phyloP scores from a whole-genome alignment of 805 yeast genomes.

The Ogataea allantospora region DNA sequence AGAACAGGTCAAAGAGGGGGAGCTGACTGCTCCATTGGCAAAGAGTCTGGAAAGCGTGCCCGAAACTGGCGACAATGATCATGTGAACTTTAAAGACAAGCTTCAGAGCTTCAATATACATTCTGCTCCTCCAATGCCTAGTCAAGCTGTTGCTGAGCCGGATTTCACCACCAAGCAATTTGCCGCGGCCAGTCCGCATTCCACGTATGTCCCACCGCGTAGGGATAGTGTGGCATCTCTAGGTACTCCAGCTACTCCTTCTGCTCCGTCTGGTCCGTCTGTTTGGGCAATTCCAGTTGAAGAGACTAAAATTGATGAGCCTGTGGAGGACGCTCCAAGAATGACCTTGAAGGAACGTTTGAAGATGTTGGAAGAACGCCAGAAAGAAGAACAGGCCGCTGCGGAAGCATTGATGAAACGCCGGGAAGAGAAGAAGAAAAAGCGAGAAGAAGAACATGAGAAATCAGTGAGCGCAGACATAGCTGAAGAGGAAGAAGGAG shows the following conservation, averaged over 20 bases:
- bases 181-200: slow-evolving; percentile 52
- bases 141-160: slow-evolving; percentile 26
- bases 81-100: slow-evolving; percentile 39
- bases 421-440: slow-evolving; percentile 48
- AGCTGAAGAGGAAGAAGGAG: slow-evolving; percentile 25
- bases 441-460: slow-evolving; percentile 19
- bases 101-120: slow-evolving; percentile 49
- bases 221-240: slow-evolving; percentile 2
- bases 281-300: too few species aligned
- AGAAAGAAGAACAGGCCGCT: slow-evolving; percentile 70
- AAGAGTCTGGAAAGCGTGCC: not conserved
- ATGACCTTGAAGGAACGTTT: slow-evolving; percentile 85
- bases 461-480: too few species aligned
- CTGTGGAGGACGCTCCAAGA: slow-evolving; percentile 62
- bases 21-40: slow-evolving; percentile 4
- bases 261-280: not conserved
- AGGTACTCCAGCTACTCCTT: slow-evolving; percentile 17
- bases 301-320: too few species aligned
- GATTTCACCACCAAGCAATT: slow-evolving; percentile 57
- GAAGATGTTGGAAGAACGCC: slow-evolving; percentile 76
- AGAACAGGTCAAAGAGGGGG: too few species aligned
- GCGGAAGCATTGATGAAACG: slow-evolving; percentile 59
- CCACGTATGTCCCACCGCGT: slow-evolving; percentile 51
- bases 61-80: not conserved
- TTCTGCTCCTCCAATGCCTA: slow-evolving; percentile 42